Conservation (phyloP, 2,329 filamentous ascomycete species). For the Colletotrichum plurivorum region DNA sequence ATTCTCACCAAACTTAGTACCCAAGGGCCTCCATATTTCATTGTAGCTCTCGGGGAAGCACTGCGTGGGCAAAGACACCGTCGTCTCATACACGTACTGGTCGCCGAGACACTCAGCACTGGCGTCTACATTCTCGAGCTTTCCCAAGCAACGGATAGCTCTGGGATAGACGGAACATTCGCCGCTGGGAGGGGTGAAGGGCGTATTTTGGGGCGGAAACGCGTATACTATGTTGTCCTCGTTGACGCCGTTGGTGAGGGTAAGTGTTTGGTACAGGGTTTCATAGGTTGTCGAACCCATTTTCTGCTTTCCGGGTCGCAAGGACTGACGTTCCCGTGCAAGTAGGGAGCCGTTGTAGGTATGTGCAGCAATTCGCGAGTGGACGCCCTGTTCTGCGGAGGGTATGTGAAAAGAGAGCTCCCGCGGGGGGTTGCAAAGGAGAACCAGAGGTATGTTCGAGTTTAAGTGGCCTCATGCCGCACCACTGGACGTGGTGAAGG, state of each 20-base stretch:
- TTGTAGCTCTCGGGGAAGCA: not conserved
- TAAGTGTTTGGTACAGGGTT: slow-evolving; percentile 16
- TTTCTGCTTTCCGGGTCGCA: not conserved
- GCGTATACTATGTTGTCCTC: not conserved
- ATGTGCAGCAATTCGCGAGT: too few relatives aligned
- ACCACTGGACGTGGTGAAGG: not conserved
- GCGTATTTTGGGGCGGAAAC: not conserved
- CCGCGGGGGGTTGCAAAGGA: not conserved
- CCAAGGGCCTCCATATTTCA: not conserved
- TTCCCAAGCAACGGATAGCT: not conserved
- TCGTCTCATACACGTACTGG: not conserved
- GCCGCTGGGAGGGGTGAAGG: not conserved
- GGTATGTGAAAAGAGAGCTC: not conserved
- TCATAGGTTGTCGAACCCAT: slow-evolving; percentile 18
- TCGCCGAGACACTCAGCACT: not conserved
- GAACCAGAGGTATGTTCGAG: not conserved
- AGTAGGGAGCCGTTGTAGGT: too few relatives aligned
- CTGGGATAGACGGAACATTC: not conserved
- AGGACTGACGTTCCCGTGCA: too few relatives aligned
- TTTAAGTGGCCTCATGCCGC: not conserved
- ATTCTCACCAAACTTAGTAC: not conserved
- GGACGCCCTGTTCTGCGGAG: too few relatives aligned
- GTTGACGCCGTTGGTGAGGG: not conserved
- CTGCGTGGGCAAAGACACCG: not conserved
- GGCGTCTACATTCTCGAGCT: not conserved